These are phyloP conservation scores for Herpetomonas tarakana DNA, from an alignment of 208 protist genomes.

Conservation along the genomic window DNA sequence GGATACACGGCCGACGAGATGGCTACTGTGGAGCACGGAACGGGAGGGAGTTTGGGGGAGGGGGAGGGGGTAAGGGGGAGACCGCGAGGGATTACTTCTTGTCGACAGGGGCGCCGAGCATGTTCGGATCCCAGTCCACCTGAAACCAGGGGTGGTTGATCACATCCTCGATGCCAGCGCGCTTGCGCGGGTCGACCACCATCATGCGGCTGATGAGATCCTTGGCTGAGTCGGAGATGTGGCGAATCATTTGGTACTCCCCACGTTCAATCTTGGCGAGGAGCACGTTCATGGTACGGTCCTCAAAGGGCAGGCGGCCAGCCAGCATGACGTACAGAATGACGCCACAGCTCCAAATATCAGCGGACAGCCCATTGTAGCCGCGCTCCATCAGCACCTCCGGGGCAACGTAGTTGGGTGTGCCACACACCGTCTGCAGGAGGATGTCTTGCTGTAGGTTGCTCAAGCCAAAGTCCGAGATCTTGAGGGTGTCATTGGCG, in stretches of 20 bases:
- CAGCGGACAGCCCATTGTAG: conserved; percentile 93
- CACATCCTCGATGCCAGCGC: conserved; percentile 66
- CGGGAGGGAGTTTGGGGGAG: background rate
- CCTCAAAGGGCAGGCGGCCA: conserved; percentile 92
- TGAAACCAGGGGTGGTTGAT: conserved; percentile 70
- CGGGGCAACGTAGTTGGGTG: conserved; percentile 91
- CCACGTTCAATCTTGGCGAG: conserved; percentile 91
- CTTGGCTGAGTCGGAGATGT: conserved; percentile 67
- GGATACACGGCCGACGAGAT: too few relatives aligned
- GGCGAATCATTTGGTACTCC: conserved; percentile 83
- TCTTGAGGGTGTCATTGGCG: conserved; percentile 77
- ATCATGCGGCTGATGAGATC: conserved; percentile 73
- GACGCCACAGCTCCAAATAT: conserved; percentile 97
- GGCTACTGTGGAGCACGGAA: background rate
- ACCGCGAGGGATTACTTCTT: conserved; percentile 1
- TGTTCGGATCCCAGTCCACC: conserved; percentile 26
- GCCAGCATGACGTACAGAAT: conserved; percentile 96
- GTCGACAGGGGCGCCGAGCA: background rate
- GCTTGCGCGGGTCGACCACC: conserved; percentile 42
- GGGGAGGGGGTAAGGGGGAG: background rate
- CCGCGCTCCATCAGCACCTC: conserved; percentile 92
- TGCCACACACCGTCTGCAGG: conserved; percentile 90
- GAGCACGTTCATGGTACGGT: conserved; percentile 87
- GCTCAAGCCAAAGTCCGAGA: conserved; percentile 92
- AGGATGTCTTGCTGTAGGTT: conserved; percentile 79